phyloP scores from a whole-genome alignment of 441 rosid species.

The Codiaeum variegatum region DNA sequence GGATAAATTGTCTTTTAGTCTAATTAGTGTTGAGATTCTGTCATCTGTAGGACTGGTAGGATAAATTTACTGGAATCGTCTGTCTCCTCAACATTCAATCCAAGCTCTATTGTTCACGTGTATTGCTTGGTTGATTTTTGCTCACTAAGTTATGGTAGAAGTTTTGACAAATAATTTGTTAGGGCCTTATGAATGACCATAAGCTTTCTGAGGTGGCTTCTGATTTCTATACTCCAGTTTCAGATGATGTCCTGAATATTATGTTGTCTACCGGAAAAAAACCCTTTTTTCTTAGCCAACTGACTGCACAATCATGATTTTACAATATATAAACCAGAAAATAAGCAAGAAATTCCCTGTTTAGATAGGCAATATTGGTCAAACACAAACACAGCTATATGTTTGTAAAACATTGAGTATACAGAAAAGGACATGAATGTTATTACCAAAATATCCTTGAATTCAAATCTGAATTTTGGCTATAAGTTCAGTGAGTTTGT shows the following conservation, averaged over 20 bases:
- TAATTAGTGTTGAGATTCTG: background rate
- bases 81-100: background rate
- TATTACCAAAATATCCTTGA: background rate
- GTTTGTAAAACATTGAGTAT: background rate
- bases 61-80: background rate
- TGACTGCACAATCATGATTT: background rate
- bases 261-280: background rate
- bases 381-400: background rate
- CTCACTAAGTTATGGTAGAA: background rate
- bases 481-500: background rate
- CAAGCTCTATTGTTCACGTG: background rate
- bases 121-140: background rate
- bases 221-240: background rate
- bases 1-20: background rate
- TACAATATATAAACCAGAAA: background rate
- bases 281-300: background rate
- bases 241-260: background rate
- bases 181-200: background rate
- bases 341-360: background rate
- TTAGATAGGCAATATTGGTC: background rate
- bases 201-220: background rate
- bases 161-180: background rate
- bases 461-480: too few species aligned
- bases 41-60: background rate
- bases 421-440: background rate